Base-by-base conservation (phyloP, 2,329 filamentous ascomycete genomes). In the Fusarium sp. region DNA sequence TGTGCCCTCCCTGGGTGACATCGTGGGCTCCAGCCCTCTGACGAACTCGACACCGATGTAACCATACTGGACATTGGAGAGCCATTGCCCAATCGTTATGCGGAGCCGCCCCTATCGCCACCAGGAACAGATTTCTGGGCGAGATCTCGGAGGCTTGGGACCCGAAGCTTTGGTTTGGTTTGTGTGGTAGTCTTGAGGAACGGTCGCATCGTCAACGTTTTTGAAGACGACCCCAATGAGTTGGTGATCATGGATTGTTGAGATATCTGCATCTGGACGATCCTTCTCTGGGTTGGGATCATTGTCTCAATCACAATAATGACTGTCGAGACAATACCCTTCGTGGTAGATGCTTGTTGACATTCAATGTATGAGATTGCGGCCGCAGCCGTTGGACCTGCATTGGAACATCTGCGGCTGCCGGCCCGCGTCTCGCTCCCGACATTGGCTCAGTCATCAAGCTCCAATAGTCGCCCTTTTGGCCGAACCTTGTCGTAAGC, bases 81-180 rank as follows among this genome's bases (percentile, higher is more conserved):
- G 57, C 61, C 37, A 71, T 76, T 76, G 60, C 37, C 71, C 72
- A 74, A 74, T 74, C 24, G 41, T 61, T 37, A 35, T 60, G 20
- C 37, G 7, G 45, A 43, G 43, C 16, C 37, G 59, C 58, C 50
- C 66, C 61, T 56, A 72, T 75, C 39, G 72, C 73, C 63, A 73
- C 72, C 65, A 71, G 69, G 73, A 76, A 75, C 63, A 64, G 59
- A 75, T 24, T 52, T 54, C 20, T 56, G 64, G 59, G 69, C 13
- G 63, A 59, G 50, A 61, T 61, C 52, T 64, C 29, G 60, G 69
- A 39, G 54, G 63, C 69, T 60, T 59, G 48, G 39, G 54, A 48
- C 58, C 61, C 60, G 37, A 60, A 54, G 33, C 13, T 60, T 54
- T 70, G 63, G 64, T 64, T 64, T 33, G 37, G 64, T 64, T 64